phyloP scores from a whole-genome alignment of 108 stramenopile species.

The Schizochytrium sp. region DNA sequence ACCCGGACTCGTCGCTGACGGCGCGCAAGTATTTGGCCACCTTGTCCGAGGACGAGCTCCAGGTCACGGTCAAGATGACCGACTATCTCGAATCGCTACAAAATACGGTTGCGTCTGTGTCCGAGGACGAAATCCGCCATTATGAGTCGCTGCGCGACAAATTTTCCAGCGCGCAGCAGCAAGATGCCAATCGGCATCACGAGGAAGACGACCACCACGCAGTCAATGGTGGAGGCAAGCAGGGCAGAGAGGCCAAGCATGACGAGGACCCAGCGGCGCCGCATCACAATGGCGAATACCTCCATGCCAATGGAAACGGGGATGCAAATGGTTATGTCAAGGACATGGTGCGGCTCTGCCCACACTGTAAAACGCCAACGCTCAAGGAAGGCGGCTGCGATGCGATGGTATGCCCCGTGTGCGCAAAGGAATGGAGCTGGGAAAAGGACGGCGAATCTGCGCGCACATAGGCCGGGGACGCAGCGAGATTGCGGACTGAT shows the following conservation, averaged over 20 bases:
- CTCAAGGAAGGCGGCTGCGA: conserved; percentile 9
- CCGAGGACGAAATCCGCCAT: conserved; percentile 13
- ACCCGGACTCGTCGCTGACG: neutral
- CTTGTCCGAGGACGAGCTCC: neutral
- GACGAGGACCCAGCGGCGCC: too few relatives aligned
- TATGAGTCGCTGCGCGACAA: neutral
- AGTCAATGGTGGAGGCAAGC: neutral
- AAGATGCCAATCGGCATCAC: neutral
- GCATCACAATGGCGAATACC: neutral
- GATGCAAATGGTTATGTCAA: neutral
- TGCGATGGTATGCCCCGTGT: neutral
- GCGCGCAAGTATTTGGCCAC: neutral
- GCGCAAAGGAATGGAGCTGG: neutral
- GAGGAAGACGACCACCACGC: neutral
- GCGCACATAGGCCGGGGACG: too few relatives aligned
- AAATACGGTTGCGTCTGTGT: neutral
- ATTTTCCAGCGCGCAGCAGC: neutral
- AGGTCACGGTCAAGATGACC: neutral
- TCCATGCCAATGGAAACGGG: neutral
- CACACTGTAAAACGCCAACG: neutral
- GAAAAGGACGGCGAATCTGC: neutral
- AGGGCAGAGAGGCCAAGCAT: too few relatives aligned
- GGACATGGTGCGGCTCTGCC: neutral
- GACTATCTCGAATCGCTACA: neutral
- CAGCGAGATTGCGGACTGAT: too few relatives aligned